These are phyloP conservation scores for Camellia oleifera DNA, from an alignment of 179 eudicot species.

Conservation along the genomic window DNA sequence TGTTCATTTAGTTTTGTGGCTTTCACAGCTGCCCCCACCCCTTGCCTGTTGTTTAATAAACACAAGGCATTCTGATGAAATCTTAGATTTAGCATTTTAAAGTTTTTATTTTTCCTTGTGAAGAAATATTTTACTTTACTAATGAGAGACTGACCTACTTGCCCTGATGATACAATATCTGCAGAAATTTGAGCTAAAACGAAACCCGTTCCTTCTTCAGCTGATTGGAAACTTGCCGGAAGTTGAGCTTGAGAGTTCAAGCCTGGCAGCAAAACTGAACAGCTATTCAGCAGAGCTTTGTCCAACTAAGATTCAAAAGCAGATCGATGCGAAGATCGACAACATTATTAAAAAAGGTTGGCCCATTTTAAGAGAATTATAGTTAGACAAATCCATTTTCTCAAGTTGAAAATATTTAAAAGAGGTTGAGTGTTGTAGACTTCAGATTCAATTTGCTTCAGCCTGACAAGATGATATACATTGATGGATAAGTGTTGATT, in stretches of 20 bases:
- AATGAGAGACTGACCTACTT: background rate
- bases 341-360: slow-evolving; percentile 83
- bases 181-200: slow-evolving; percentile 96
- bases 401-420: background rate
- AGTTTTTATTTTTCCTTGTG: background rate
- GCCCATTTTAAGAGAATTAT: slow-evolving; percentile 79
- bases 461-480: slow-evolving; percentile 2
- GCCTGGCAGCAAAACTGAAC: slow-evolving; percentile 78
- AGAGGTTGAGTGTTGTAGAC: background rate
- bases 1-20: background rate
- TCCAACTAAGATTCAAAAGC: slow-evolving; percentile 60
- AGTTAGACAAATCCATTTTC: slow-evolving; percentile 17
- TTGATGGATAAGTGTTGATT: background rate
- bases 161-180: background rate
- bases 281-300: slow-evolving; percentile 94
- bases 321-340: slow-evolving; percentile 70
- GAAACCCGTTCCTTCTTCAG: slow-evolving; percentile 80
- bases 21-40: background rate
- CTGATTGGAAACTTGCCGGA: slow-evolving; percentile 88
- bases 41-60: background rate
- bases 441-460: background rate
- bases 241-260: slow-evolving; percentile 84
- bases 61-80: background rate
- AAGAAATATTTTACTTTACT: background rate
- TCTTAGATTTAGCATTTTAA: slow-evolving; percentile 1